Conservation (phyloP, 352 stramenopile genomes). For the Globisporangium lucens region DNA sequence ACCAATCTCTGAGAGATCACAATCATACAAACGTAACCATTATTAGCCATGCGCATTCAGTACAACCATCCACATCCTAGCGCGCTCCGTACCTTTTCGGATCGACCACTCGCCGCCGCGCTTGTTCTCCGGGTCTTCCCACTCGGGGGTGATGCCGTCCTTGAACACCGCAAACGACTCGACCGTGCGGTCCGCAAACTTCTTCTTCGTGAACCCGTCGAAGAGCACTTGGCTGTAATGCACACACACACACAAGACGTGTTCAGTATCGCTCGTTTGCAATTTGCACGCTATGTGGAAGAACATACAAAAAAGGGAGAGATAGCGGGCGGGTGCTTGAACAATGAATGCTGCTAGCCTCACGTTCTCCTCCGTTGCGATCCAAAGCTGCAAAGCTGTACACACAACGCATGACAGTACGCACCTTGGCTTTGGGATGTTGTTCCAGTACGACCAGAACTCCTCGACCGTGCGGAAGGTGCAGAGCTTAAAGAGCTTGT, state of each 20-base stretch:
- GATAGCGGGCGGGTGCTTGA: neutral
- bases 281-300: too few species aligned
- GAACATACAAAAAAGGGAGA: neutral
- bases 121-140: conserved; percentile 89
- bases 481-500: conserved; percentile 88
- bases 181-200: conserved; percentile 90
- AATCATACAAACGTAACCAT: conserved; percentile 5
- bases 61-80: neutral
- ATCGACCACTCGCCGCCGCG: conserved; percentile 86
- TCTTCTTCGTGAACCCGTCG: conserved; percentile 85
- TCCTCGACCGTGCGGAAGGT: conserved; percentile 84
- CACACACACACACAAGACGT: conserved; percentile 2
- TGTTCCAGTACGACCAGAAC: conserved; percentile 92
- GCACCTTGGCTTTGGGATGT: conserved; percentile 86
- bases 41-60: conserved; percentile 8
- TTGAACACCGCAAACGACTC: conserved; percentile 94
- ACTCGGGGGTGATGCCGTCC: conserved; percentile 86
- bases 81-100: conserved; percentile 47
- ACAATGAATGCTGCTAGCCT: neutral
- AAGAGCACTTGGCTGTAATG: conserved; percentile 65
- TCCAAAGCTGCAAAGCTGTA: neutral
- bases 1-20: conserved; percentile 45
- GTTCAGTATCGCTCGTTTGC: neutral
- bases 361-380: neutral
- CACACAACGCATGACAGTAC: neutral